phyloP scores from a whole-genome alignment of 495 filamentous ascomycete species.

The Penicillium pulvis region DNA sequence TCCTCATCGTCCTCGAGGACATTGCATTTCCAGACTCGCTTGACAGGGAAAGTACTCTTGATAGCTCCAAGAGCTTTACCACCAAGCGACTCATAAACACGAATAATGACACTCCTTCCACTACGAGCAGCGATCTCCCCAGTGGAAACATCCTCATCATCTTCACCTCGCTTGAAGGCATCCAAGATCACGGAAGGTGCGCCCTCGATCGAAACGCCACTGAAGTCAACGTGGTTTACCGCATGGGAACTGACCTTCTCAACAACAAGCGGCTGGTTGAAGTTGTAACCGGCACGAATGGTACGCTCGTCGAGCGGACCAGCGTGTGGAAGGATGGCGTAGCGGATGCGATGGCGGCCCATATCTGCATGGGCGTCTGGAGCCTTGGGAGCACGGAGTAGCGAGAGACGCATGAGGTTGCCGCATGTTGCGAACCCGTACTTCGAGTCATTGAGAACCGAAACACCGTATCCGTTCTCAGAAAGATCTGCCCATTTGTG shows the following conservation, averaged over 20 bases:
- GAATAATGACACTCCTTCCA: constrained; percentile 77
- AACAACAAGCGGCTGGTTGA: constrained; percentile 80
- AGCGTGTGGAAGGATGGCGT: constrained; percentile 85
- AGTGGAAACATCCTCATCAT: constrained; percentile 83
- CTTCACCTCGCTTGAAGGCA: constrained; percentile 88
- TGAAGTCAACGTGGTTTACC: constrained; percentile 34
- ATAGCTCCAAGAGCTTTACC: constrained; percentile 72
- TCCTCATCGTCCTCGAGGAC: constrained; percentile 62
- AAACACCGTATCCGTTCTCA: constrained; percentile 88
- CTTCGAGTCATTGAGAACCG: constrained; percentile 93
- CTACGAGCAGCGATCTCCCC: constrained; percentile 68
- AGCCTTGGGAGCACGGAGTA: constrained; percentile 91
- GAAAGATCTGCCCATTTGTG: constrained; percentile 98
- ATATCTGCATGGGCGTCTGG: constrained; percentile 97
- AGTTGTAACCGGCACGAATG: constrained; percentile 81
- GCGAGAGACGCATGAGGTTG: constrained; percentile 87
- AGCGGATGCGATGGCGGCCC: constrained; percentile 86
- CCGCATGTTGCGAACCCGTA: constrained; percentile 94
- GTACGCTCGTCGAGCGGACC: constrained; percentile 71
- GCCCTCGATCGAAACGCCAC: constrained; percentile 56
- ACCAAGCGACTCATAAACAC: constrained; percentile 91
- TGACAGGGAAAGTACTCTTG: constrained; percentile 65
- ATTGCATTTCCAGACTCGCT: constrained; percentile 80
- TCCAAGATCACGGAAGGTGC: constrained; percentile 72
- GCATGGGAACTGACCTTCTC: constrained; percentile 25